Percentiles rank a stretch among this genome's conserved stretches.
Evolutionary conservation across 768 basidiomycete genomes (phyloP).

Genomic region (Phlegmacium glaucopus): DNA sequence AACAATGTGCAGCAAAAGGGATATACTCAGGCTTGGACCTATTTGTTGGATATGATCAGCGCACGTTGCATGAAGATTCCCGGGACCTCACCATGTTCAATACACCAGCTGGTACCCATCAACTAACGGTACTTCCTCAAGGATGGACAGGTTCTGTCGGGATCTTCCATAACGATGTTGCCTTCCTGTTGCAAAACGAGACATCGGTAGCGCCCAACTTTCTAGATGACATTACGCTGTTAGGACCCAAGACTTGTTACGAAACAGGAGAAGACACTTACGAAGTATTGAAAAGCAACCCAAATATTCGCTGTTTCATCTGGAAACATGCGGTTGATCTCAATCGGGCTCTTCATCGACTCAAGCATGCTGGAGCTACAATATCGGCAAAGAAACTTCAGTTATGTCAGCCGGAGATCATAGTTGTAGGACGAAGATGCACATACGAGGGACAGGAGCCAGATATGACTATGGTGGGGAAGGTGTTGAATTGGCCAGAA

Average conservation of each 20-base stretch:
- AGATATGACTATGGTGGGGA: constrained; percentile 13
- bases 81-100: constrained; percentile 26
- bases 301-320: background rate
- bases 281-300: background rate
- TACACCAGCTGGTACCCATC: constrained; percentile 17
- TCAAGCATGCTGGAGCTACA: constrained; percentile 25
- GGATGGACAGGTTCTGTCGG: constrained; percentile 29
- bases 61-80: constrained; percentile 14
- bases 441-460: constrained; percentile 29
- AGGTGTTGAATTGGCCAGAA: constrained; percentile 23
- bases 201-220: constrained; percentile 17
- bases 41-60: constrained; percentile 26
- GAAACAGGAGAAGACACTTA: background rate
- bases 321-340: constrained; percentile 5
- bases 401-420: background rate
- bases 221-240: constrained; percentile 19
- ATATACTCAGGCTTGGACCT: constrained; percentile 20
- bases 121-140: constrained; percentile 21
- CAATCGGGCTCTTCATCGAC: constrained; percentile 11
- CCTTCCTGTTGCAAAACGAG: constrained; percentile 25
- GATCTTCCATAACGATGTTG: too few species aligned
- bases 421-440: constrained; percentile 23
- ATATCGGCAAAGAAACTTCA: constrained; percentile 27
- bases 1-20: constrained; percentile 14
- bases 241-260: constrained; percentile 17